A percentile compares a stretch with the other conserved stretches of the same genome.
These are phyloP conservation scores for Pythium volutum DNA, from an alignment of 352 stramenopile genomes.

Conservation along the genomic window DNA sequence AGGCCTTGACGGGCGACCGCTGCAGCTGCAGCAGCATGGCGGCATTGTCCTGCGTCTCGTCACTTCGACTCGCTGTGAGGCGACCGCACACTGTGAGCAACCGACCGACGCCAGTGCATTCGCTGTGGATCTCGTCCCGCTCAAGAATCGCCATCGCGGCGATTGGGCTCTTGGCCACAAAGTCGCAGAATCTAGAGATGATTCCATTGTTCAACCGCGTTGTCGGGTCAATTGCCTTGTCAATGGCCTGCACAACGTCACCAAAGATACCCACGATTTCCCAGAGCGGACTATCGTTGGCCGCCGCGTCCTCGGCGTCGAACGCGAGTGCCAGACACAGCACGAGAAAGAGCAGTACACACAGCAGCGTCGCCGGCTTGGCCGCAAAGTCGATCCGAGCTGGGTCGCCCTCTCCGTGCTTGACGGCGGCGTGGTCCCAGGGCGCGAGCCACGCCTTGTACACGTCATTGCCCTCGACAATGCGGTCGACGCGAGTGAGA, in stretches of 20 bases:
- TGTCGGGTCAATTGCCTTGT: not conserved
- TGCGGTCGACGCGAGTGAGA: conserved; percentile 17
- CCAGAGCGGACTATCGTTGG: not conserved
- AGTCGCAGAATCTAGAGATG: not conserved
- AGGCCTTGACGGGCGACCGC: conserved; percentile 6
- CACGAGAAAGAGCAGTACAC: conserved; percentile 44
- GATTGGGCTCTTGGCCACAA: conserved; percentile 1
- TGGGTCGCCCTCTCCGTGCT: not conserved
- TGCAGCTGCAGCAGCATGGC: conserved; percentile 19
- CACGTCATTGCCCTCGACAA: conserved; percentile 2
- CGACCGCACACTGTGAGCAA: conserved; percentile 8
- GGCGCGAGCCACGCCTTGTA: conserved; percentile 10
- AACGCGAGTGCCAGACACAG: conserved; percentile 26
- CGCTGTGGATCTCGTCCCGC: not conserved
- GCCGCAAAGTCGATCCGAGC: conserved; percentile 35
- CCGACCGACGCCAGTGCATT: not conserved
- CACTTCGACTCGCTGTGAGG: conserved; percentile 11
- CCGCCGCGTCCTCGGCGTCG: not conserved
- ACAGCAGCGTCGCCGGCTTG: conserved; percentile 32
- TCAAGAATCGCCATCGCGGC: conserved; percentile 6
- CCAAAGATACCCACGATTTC: conserved; percentile 7
- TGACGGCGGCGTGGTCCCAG: conserved; percentile 7
- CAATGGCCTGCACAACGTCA: not conserved
- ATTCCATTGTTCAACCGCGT: not conserved
- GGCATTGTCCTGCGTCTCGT: conserved; percentile 23